Evolutionary conservation across 108 stramenopile species (phyloP).

Genomic region (Pseudonitzschia pungens): DNA sequence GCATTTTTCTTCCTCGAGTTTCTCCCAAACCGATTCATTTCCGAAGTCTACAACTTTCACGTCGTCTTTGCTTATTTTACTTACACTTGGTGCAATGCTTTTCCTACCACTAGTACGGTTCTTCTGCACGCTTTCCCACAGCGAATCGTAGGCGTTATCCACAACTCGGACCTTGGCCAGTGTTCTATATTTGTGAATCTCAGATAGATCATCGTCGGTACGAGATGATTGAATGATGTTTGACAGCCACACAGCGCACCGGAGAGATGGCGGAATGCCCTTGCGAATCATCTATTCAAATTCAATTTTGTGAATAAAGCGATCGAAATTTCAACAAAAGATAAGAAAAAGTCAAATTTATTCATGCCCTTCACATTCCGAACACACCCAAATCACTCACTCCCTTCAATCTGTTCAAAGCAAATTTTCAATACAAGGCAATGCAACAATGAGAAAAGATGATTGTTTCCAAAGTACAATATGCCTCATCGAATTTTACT

Average conservation of each 20-base stretch:
- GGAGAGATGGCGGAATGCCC: constrained; percentile 71
- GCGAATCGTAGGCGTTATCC: constrained; percentile 44
- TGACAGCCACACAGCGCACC: constrained; percentile 87
- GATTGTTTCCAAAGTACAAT: not conserved
- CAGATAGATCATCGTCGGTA: constrained; percentile 47
- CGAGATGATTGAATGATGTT: constrained; percentile 60
- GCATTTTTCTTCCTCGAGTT: constrained; percentile 17
- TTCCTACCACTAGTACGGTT: not conserved
- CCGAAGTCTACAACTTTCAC: constrained; percentile 31
- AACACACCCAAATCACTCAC: constrained; percentile 7
- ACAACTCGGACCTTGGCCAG: constrained; percentile 43
- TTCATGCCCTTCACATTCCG: not conserved
- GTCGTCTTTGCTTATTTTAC: constrained; percentile 5
- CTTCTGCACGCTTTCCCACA: constrained; percentile 6
- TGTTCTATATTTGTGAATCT: constrained; percentile 69
- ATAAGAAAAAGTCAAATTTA: not conserved
- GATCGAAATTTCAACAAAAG: not conserved
- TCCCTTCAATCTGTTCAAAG: constrained; percentile 7
- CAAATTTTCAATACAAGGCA: not conserved
- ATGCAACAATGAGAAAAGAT: not conserved
- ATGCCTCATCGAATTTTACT: not conserved
- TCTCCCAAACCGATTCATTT: constrained; percentile 16
- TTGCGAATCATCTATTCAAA: constrained; percentile 52
- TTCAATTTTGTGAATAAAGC: not conserved
- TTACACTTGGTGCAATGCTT: not conserved